Evolutionary conservation across 2,329 filamentous ascomycete species (phyloP).

Genomic region (Penicillium sp.): DNA sequence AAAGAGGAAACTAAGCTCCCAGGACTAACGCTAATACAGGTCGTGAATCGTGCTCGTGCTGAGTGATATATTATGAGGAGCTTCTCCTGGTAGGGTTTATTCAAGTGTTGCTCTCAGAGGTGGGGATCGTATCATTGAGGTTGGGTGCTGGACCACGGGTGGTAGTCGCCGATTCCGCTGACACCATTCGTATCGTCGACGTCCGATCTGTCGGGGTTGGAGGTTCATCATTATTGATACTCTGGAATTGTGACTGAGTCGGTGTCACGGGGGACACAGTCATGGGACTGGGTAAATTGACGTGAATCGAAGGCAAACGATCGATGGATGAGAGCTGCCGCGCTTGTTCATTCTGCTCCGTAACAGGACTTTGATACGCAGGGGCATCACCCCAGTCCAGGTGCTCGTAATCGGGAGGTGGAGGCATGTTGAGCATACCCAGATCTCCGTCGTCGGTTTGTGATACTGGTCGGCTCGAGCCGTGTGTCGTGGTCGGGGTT

Average conservation of each 20-base stretch:
- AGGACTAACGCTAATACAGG: constrained; percentile 18
- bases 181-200: background rate
- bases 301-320: constrained; percentile 33
- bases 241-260: constrained; percentile 12
- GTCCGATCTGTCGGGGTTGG: constrained; percentile 2
- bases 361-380: constrained; percentile 35
- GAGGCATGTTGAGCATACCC: constrained; percentile 37
- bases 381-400: constrained; percentile 46
- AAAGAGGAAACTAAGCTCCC: constrained; percentile 7
- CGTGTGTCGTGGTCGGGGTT: constrained; percentile 23
- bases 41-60: constrained; percentile 22
- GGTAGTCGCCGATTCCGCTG: background rate
- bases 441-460: constrained; percentile 37
- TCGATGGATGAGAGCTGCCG: constrained; percentile 19
- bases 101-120: background rate
- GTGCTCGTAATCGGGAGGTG: constrained; percentile 43
- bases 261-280: constrained; percentile 26
- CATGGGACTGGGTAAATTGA: constrained; percentile 31
- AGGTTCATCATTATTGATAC: constrained; percentile 3
- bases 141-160: background rate
- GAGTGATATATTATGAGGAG: constrained; percentile 2
- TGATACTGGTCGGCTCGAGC: constrained; percentile 21
- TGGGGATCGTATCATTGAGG: constrained; percentile 6
- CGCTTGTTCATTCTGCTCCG: constrained; percentile 16
- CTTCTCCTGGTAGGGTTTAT: background rate